Evolutionary conservation across 2,329 filamentous ascomycete genomes (phyloP).

Genomic region (Ophiostoma ulmi): DNA sequence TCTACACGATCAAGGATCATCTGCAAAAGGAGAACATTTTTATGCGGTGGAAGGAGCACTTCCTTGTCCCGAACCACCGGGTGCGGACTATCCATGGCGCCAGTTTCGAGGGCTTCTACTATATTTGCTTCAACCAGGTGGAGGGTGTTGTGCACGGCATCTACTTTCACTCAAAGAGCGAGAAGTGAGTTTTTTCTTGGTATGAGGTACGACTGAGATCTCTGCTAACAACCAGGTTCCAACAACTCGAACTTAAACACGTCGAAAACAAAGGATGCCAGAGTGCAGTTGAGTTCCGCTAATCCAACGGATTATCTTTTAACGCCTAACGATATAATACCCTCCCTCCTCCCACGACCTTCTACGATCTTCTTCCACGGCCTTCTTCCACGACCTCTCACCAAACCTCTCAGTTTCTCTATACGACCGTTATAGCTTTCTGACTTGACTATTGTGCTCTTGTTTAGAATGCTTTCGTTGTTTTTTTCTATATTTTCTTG

Average conservation of each 20-base stretch:
- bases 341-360: not conserved
- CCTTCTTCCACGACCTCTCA: not conserved
- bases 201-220: not conserved
- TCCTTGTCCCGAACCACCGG: slow-evolving; percentile 89
- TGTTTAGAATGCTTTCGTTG: not conserved
- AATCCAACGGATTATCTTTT: slow-evolving; percentile 33
- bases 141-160: slow-evolving; percentile 84
- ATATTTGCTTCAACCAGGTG: slow-evolving; percentile 96
- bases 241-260: slow-evolving; percentile 87
- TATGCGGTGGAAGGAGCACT: slow-evolving; percentile 99
- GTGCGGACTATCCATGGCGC: slow-evolving; percentile 87
- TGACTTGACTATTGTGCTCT: not conserved
- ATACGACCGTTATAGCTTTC: not conserved
- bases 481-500: not conserved
- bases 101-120: slow-evolving; percentile 98
- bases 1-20: slow-evolving; percentile 60
- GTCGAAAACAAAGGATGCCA: slow-evolving; percentile 80
- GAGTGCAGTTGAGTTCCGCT: slow-evolving; percentile 83
- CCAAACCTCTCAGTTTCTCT: not conserved
- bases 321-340: slow-evolving; percentile 12
- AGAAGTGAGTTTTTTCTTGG: slow-evolving; percentile 63
- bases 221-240: slow-evolving; percentile 56
- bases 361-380: not conserved
- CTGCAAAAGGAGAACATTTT: slow-evolving; percentile 84
- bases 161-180: slow-evolving; percentile 96